These are phyloP conservation scores for Citrus maxima DNA, from an alignment of 345 rosid genomes.

Conservation along the genomic window DNA sequence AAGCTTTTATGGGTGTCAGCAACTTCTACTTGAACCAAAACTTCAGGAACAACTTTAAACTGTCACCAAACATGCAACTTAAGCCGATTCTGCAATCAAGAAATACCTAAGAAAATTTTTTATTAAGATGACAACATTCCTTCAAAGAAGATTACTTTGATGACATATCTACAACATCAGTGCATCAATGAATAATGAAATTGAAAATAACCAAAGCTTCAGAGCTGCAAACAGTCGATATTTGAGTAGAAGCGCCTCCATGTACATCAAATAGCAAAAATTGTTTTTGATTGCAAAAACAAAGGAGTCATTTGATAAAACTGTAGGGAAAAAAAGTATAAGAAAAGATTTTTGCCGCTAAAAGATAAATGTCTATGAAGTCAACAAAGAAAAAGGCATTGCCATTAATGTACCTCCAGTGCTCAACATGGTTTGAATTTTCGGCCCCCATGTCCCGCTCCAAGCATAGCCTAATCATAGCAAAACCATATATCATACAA, in stretches of 20 bases:
- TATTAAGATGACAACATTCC: background rate
- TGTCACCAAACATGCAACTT: background rate
- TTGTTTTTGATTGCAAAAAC: background rate
- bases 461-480: constrained; percentile 37
- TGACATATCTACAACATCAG: background rate
- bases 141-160: background rate
- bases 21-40: too few relatives aligned
- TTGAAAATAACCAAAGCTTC: too few relatives aligned
- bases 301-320: background rate
- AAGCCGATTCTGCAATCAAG: background rate
- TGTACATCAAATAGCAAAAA: background rate
- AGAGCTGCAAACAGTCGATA: background rate
- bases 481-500: background rate
- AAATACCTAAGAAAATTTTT: background rate
- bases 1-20: background rate
- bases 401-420: constrained; percentile 36
- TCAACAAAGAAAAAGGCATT: background rate
- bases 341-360: constrained; percentile 16
- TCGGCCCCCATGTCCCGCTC: constrained; percentile 50
- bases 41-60: background rate
- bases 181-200: background rate
- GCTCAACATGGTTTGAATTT: constrained; percentile 31
- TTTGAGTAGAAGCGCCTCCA: background rate
- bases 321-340: background rate
- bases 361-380: background rate